Conservation (phyloP, 495 filamentous ascomycete species). For the Trichoderma gamsii region DNA sequence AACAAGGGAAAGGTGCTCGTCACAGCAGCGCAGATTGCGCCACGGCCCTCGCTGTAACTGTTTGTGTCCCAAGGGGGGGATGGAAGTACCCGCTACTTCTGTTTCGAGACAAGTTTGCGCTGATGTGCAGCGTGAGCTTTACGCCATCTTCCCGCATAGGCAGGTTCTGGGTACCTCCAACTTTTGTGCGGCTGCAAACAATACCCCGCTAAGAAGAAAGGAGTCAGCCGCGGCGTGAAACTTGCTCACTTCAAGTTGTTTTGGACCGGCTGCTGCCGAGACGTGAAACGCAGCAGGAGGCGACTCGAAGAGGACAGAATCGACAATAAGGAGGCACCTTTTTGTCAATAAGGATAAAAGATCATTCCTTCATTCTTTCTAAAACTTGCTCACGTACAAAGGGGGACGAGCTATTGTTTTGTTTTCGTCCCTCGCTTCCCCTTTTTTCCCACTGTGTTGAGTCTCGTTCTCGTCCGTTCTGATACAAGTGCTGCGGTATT, state of each 20-base stretch:
- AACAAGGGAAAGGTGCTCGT: neutral
- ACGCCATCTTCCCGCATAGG: too few relatives aligned
- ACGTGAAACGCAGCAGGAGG: neutral
- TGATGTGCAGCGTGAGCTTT: neutral
- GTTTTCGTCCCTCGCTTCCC: too few relatives aligned
- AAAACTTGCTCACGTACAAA: too few relatives aligned
- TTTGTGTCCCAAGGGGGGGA: neutral
- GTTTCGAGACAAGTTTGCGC: neutral
- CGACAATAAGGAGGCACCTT: too few relatives aligned
- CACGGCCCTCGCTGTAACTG: neutral
- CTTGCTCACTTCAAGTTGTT: slow-evolving; percentile 9
- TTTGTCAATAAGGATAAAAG: too few relatives aligned
- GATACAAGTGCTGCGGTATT: too few relatives aligned
- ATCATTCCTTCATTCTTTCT: too few relatives aligned
- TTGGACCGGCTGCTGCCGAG: neutral
- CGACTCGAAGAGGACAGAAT: too few relatives aligned
- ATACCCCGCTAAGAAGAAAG: neutral
- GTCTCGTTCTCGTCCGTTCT: too few relatives aligned
- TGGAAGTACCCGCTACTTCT: neutral
- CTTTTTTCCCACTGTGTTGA: too few relatives aligned
- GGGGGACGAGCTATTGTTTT: too few relatives aligned
- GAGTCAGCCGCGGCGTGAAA: neutral
- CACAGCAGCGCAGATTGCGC: neutral
- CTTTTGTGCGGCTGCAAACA: neutral
- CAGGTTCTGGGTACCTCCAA: neutral